phyloP scores from a whole-genome alignment of 2,329 filamentous ascomycete species.

The Aspergillus transmontanensis region DNA sequence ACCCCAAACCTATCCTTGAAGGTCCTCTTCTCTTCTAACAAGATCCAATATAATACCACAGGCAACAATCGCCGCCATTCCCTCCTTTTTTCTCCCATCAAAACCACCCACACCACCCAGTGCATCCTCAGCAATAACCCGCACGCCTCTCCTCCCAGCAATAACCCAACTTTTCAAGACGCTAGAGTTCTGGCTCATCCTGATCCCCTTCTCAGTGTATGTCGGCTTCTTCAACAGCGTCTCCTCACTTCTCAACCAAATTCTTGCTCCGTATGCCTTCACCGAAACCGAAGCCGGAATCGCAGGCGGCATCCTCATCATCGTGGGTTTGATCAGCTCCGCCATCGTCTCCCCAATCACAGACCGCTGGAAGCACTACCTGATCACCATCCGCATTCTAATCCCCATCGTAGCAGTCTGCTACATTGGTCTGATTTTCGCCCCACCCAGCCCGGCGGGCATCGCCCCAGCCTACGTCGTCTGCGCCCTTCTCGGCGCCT shows the following conservation, averaged over 20 bases:
- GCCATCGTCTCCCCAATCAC: constrained; percentile 80
- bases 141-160: constrained; percentile 56
- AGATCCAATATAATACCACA: constrained; percentile 26
- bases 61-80: constrained; percentile 67
- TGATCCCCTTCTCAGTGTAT: constrained; percentile 79
- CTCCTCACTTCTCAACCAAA: constrained; percentile 86
- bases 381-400: constrained; percentile 70
- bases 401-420: constrained; percentile 72
- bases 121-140: constrained; percentile 62
- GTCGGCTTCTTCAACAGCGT: constrained; percentile 93
- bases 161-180: constrained; percentile 60
- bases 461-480: constrained; percentile 69
- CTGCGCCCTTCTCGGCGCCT: constrained; percentile 74
- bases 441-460: constrained; percentile 60
- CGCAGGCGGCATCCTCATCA: constrained; percentile 83
- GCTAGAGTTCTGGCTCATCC: constrained; percentile 76
- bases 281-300: constrained; percentile 83
- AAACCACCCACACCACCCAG: constrained; percentile 76
- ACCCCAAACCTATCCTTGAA: background rate
- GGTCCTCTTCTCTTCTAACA: background rate
- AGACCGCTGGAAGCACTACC: constrained; percentile 80
- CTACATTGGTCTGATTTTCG: constrained; percentile 82
- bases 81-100: constrained; percentile 79
- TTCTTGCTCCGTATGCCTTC: constrained; percentile 84
- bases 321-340: constrained; percentile 77